Conservation (phyloP, 2,329 filamentous ascomycete species). For the Aspergillus tanneri region DNA sequence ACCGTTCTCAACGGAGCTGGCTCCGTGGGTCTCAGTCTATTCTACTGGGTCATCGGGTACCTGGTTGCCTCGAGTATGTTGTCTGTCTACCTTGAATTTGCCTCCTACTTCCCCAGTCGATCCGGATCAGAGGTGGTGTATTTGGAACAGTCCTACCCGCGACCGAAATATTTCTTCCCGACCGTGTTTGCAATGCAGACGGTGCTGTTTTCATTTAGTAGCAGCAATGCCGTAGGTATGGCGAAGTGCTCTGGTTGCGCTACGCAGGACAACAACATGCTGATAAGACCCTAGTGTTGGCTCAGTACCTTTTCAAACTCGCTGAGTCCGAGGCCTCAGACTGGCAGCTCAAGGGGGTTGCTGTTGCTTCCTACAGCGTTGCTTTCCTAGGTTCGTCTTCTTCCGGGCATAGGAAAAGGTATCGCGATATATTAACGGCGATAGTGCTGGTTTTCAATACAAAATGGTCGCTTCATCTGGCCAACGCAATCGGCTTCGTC, state of each 20-base stretch:
- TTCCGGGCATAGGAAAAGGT: neutral
- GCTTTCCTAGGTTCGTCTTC: slow-evolving; percentile 54
- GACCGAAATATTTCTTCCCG: slow-evolving; percentile 64
- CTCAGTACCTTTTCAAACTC: slow-evolving; percentile 63
- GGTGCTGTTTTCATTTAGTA: slow-evolving; percentile 64
- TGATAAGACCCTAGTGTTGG: slow-evolving; percentile 50
- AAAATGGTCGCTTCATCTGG: slow-evolving; percentile 56
- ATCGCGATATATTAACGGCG: slow-evolving; percentile 4
- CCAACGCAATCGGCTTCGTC: slow-evolving; percentile 58
- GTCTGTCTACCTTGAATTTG: slow-evolving; percentile 62
- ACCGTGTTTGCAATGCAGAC: slow-evolving; percentile 64
- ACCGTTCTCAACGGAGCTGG: slow-evolving; percentile 60
- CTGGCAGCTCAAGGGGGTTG: slow-evolving; percentile 69
- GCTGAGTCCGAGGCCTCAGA: slow-evolving; percentile 50
- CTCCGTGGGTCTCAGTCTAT: slow-evolving; percentile 60
- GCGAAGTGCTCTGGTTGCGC: slow-evolving; percentile 7
- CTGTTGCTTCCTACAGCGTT: slow-evolving; percentile 62
- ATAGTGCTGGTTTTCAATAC: slow-evolving; percentile 54
- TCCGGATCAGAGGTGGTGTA: slow-evolving; percentile 67
- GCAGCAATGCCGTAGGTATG: slow-evolving; percentile 60
- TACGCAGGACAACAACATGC: slow-evolving; percentile 21
- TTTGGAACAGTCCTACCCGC: slow-evolving; percentile 65
- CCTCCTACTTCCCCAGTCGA: slow-evolving; percentile 65
- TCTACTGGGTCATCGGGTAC: slow-evolving; percentile 66
- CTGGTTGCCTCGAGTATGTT: slow-evolving; percentile 58